A percentile compares a stretch with the other conserved stretches of the same genome.
Evolutionary conservation across 2,329 filamentous ascomycete species (phyloP).

Genomic region (Penicillium vulpinum): DNA sequence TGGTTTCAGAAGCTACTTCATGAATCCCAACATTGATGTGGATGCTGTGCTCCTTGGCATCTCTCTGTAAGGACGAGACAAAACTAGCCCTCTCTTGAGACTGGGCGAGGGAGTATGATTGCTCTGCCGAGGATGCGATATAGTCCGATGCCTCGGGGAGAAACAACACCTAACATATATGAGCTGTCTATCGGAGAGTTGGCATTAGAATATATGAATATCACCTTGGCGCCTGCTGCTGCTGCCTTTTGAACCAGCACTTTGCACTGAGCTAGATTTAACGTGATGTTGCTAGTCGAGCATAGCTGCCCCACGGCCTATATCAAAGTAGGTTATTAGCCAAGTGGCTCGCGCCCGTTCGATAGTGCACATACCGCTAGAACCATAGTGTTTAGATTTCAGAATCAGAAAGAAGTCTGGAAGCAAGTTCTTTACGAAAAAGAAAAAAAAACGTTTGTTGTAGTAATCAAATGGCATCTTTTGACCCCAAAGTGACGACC

Average conservation of each 20-base stretch:
- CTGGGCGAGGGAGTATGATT: slow-evolving; percentile 70
- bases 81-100: slow-evolving; percentile 69
- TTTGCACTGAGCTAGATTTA: slow-evolving; percentile 79
- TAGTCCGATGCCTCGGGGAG: slow-evolving; percentile 92
- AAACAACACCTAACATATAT: slow-evolving; percentile 66
- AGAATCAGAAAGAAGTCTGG: neutral
- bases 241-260: slow-evolving; percentile 71
- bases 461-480: neutral
- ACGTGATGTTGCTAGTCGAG: slow-evolving; percentile 73
- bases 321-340: slow-evolving; percentile 14
- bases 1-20: slow-evolving; percentile 59
- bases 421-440: neutral
- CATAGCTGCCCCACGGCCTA: slow-evolving; percentile 89
- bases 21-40: slow-evolving; percentile 87
- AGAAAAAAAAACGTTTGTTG: neutral
- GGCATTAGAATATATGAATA: neutral
- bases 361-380: slow-evolving; percentile 27
- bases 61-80: slow-evolving; percentile 69
- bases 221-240: slow-evolving; percentile 73
- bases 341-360: neutral
- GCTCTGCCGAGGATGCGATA: slow-evolving; percentile 67
- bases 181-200: slow-evolving; percentile 1
- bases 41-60: slow-evolving; percentile 63
- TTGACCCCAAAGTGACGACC: slow-evolving; percentile 3
- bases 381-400: slow-evolving; percentile 23